phyloP scores from a whole-genome alignment of 805 yeast species.

The Teunomyces cretensis region DNA sequence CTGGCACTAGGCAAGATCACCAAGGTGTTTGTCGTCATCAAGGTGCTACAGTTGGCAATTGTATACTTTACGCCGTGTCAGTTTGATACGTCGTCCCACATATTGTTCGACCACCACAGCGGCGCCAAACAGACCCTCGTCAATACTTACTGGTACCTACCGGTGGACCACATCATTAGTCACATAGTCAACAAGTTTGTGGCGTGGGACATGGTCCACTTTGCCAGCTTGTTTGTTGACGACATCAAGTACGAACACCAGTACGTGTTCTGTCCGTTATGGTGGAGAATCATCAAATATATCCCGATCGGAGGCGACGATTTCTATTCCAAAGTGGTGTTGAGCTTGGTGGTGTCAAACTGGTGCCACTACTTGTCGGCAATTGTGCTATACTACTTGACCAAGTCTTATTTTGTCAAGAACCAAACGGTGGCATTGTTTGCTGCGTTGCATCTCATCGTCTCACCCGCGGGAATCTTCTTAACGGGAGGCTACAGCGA shows the following conservation, averaged over 20 bases:
- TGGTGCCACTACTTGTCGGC: slow-evolving; percentile 50
- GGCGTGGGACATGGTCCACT: slow-evolving; percentile 87
- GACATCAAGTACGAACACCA: slow-evolving; percentile 77
- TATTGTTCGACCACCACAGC: slow-evolving; percentile 26
- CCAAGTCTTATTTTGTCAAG: slow-evolving; percentile 28
- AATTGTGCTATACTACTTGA: slow-evolving; percentile 49
- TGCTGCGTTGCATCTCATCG: slow-evolving; percentile 47
- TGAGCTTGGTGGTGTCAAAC: slow-evolving; percentile 53
- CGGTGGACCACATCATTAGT: not conserved
- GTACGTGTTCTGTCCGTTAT: slow-evolving; percentile 79
- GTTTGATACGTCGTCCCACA: slow-evolving; percentile 49
- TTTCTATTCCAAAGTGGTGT: slow-evolving; percentile 45
- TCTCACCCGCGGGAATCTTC: slow-evolving; percentile 84
- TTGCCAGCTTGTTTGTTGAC: slow-evolving; percentile 52
- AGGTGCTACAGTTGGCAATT: slow-evolving; percentile 37
- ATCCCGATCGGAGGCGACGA: slow-evolving; percentile 21
- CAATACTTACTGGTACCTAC: slow-evolving; percentile 1
- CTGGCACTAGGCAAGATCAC: slow-evolving; percentile 3
- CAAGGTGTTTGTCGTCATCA: slow-evolving; percentile 27
- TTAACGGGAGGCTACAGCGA: slow-evolving; percentile 76
- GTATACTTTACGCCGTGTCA: slow-evolving; percentile 41
- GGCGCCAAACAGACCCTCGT: not conserved
- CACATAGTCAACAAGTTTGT: slow-evolving; percentile 52
- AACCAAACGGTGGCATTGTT: slow-evolving; percentile 17
- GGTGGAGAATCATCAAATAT: slow-evolving; percentile 55